Conservation (phyloP, 148 eudicot species). For the Fagopyrum tataricum region DNA sequence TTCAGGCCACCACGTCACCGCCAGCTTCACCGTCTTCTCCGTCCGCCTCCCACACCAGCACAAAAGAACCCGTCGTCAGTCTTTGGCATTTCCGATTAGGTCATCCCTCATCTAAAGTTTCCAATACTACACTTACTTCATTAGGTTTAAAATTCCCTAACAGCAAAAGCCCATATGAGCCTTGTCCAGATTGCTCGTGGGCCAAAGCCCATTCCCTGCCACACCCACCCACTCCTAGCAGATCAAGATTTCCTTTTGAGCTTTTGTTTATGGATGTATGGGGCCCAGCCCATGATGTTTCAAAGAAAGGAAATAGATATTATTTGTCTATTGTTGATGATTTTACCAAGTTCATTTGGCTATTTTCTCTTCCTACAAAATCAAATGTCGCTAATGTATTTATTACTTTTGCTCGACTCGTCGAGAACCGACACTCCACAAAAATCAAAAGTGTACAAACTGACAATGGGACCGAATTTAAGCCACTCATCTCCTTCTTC, state of each 20-base stretch:
- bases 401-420: too few species aligned
- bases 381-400: too few species aligned
- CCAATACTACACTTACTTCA: too few species aligned
- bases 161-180: neutral
- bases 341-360: neutral
- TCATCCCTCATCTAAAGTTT: too few species aligned
- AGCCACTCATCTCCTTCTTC: neutral
- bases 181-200: neutral
- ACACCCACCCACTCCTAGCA: neutral
- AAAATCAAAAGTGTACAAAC: neutral
- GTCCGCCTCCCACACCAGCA: too few species aligned
- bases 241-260: neutral
- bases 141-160: too few species aligned
- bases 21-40: neutral
- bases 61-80: too few species aligned
- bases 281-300: neutral
- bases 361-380: neutral
- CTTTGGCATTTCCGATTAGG: too few species aligned
- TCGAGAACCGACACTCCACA: neutral
- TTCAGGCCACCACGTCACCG: neutral
- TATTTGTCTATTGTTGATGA: neutral
- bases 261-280: neutral
- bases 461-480: neutral
- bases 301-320: neutral
- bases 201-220: neutral